phyloP scores from a whole-genome alignment of 306 rosid genomes.

The Prunus kanzakura region DNA sequence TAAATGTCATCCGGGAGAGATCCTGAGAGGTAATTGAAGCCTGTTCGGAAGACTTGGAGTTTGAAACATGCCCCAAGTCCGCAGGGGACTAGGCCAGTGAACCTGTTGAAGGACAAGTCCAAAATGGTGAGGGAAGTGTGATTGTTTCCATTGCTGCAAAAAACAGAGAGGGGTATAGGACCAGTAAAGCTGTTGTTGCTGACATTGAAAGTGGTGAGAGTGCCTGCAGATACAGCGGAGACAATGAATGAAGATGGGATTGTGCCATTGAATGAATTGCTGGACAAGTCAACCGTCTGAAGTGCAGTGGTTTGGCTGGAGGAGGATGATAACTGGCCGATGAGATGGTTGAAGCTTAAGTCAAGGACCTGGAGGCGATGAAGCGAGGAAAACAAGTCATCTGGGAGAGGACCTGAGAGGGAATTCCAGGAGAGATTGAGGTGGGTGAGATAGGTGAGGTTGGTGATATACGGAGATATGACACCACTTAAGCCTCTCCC shows the following conservation, averaged over 20 bases:
- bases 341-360: constrained; percentile 1
- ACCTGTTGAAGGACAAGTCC: background rate
- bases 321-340: background rate
- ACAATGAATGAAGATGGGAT: constrained; percentile 26
- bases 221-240: constrained; percentile 12
- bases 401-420: background rate
- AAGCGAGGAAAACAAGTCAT: background rate
- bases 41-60: background rate
- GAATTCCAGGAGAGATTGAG: background rate
- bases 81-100: background rate
- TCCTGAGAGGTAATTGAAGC: background rate
- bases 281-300: background rate
- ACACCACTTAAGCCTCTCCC: background rate
- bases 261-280: background rate
- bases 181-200: background rate
- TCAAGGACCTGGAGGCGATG: background rate
- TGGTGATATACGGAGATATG: background rate
- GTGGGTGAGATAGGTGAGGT: background rate
- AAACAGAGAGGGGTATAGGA: background rate
- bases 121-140: background rate
- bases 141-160: background rate
- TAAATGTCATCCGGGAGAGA: background rate
- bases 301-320: background rate
- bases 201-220: constrained; percentile 24
- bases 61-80: background rate